Percentiles rank a stretch among this genome's conserved stretches.
These are phyloP conservation scores for Parathielavia hyrcaniae DNA, from an alignment of 495 filamentous ascomycete genomes.

Conservation along the genomic window DNA sequence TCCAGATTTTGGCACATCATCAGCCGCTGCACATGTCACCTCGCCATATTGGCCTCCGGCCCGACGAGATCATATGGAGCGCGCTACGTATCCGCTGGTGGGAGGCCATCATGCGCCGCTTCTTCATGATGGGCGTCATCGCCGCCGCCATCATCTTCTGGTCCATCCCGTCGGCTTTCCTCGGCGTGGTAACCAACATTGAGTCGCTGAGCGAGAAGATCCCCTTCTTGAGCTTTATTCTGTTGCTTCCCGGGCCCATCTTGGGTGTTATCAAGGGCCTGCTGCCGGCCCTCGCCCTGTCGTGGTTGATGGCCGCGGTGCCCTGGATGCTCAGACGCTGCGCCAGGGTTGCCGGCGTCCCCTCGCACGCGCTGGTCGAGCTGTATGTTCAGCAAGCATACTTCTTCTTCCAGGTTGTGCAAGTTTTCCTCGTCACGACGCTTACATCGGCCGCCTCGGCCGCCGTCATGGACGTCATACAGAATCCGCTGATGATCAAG, in stretches of 20 bases:
- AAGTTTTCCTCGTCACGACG: constrained; percentile 85
- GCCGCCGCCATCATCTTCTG: constrained; percentile 75
- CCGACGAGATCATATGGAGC: constrained; percentile 76
- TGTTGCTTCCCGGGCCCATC: constrained; percentile 56
- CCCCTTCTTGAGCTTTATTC: constrained; percentile 62
- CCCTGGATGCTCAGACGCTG: constrained; percentile 69
- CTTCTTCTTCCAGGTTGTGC: constrained; percentile 83
- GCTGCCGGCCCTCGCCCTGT: constrained; percentile 66
- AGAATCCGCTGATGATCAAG: constrained; percentile 53
- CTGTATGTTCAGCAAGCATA: constrained; percentile 73
- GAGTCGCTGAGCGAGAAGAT: constrained; percentile 54
- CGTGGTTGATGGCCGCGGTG: constrained; percentile 72
- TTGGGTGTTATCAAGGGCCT: constrained; percentile 71
- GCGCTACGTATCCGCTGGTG: constrained; percentile 78
- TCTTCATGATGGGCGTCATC: constrained; percentile 58
- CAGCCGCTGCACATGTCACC: constrained; percentile 77
- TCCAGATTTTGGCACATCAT: constrained; percentile 72
- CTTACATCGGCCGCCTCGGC: constrained; percentile 64
- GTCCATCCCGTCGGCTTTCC: constrained; percentile 77
- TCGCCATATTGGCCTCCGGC: constrained; percentile 71
- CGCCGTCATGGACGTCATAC: constrained; percentile 52
- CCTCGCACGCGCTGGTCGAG: constrained; percentile 67
- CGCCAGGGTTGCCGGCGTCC: constrained; percentile 65
- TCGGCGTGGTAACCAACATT: constrained; percentile 76
- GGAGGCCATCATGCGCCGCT: constrained; percentile 64